Percentiles rank a stretch among this genome's conserved stretches.
These are phyloP conservation scores for Mrakia blollopis DNA, from an alignment of 768 basidiomycete genomes.

Conservation along the genomic window DNA sequence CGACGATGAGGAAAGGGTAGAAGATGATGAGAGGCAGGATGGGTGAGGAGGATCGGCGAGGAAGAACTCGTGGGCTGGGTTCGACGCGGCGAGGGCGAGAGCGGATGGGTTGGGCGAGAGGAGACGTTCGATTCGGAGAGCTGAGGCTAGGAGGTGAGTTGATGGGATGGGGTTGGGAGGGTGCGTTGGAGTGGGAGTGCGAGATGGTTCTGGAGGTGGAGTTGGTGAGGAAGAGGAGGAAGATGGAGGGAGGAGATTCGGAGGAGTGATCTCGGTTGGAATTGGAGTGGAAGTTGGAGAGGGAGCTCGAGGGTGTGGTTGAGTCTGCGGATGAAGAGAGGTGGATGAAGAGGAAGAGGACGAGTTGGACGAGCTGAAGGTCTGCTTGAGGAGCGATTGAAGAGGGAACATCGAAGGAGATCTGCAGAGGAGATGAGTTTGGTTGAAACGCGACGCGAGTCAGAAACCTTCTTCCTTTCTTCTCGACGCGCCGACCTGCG, in stretches of 20 bases:
- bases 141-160: slow-evolving; percentile 1
- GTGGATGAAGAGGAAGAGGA: not conserved
- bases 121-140: slow-evolving; percentile 8
- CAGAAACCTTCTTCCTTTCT: not conserved
- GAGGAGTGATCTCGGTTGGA: not conserved
- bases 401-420: not conserved
- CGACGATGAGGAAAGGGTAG: not conserved
- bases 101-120: not conserved
- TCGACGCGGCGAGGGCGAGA: not conserved
- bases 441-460: not conserved
- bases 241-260: not conserved
- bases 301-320: too few relatives aligned
- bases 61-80: slow-evolving; percentile 13
- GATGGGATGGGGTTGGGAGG: not conserved
- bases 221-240: not conserved
- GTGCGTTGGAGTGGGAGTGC: not conserved
- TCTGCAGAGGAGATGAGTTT: not conserved
- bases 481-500: not conserved
- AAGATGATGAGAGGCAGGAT: not conserved
- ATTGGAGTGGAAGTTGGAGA: not conserved
- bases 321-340: too few relatives aligned
- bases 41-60: not conserved
- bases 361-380: not conserved
- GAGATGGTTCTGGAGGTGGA: not conserved
- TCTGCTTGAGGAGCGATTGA: slow-evolving; percentile 12